Conservation (phyloP, 1,284 basidiomycete genomes). For the Trichosporon ovoides region DNA sequence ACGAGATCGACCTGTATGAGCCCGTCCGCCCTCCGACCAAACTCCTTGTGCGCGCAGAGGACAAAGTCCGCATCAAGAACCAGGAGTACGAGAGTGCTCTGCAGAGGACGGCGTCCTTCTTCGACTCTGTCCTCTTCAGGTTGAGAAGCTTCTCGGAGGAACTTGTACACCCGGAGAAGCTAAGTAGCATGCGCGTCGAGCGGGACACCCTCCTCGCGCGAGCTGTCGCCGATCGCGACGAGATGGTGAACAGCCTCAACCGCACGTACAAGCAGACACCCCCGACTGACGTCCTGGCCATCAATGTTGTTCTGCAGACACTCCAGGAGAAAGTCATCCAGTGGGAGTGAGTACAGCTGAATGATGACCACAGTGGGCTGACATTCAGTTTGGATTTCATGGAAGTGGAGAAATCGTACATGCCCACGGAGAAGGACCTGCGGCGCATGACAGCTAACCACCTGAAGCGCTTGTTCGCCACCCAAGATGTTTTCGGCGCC, state of each 20-base stretch:
- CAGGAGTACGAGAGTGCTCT: constrained; percentile 74
- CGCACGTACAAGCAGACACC: constrained; percentile 72
- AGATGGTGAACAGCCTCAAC: constrained; percentile 71
- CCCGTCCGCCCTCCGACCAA: constrained; percentile 83
- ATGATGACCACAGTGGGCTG: constrained; percentile 1
- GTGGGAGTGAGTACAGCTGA: constrained; percentile 59
- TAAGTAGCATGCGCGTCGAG: constrained; percentile 32
- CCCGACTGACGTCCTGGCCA: constrained; percentile 76
- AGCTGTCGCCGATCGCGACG: constrained; percentile 67
- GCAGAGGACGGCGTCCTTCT: constrained; percentile 61
- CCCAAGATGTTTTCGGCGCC: constrained; percentile 48
- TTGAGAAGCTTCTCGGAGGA: constrained; percentile 44
- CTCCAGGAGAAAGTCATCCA: constrained; percentile 93
- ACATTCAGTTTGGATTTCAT: constrained; percentile 48
- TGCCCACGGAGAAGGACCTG: constrained; percentile 49
- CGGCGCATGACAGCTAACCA: constrained; percentile 46
- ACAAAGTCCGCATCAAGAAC: constrained; percentile 82
- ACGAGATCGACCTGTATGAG: constrained; percentile 76
- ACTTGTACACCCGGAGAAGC: constrained; percentile 45
- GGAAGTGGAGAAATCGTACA: constrained; percentile 54
- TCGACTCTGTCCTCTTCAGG: constrained; percentile 54
- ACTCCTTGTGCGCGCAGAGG: constrained; percentile 76
- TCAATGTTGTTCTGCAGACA: constrained; percentile 80
- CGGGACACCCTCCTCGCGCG: constrained; percentile 57
- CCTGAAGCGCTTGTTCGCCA: constrained; percentile 54